phyloP scores from a whole-genome alignment of 257 asterid genomes.

The Solanum gracilifrons region DNA sequence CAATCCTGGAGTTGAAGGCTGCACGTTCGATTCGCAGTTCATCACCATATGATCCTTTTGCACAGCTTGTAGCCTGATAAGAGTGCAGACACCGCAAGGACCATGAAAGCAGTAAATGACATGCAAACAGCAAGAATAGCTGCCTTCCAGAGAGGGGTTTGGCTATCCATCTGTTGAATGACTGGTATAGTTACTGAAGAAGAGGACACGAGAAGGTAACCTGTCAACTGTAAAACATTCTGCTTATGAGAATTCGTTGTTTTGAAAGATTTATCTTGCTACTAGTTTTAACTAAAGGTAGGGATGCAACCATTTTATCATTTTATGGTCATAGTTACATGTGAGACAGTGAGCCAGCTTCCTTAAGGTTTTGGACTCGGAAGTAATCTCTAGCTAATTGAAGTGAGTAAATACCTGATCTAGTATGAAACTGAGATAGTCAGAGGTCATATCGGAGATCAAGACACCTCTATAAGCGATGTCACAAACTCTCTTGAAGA shows the following conservation, averaged over 20 bases:
- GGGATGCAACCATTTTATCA: not conserved
- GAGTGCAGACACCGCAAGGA: constrained; percentile 32
- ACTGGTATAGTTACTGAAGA: constrained; percentile 44
- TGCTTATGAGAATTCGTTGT: not conserved
- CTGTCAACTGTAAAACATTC: constrained; percentile 41
- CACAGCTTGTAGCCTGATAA: constrained; percentile 68
- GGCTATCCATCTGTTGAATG: constrained; percentile 27
- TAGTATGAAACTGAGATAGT: constrained; percentile 46
- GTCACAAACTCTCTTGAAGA: constrained; percentile 44
- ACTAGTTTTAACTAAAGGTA: not conserved
- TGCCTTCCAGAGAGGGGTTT: constrained; percentile 36
- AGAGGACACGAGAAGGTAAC: constrained; percentile 58
- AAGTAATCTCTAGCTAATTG: not conserved
- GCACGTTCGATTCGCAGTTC: not conserved
- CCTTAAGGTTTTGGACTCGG: not conserved
- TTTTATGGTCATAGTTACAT: not conserved
- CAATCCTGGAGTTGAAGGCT: not conserved
- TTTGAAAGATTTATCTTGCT: not conserved
- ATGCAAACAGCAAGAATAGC: constrained; percentile 33
- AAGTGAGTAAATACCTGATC: constrained; percentile 34
- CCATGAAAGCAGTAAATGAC: constrained; percentile 41
- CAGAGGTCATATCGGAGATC: constrained; percentile 52
- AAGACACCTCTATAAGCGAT: constrained; percentile 40
- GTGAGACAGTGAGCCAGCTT: not conserved
- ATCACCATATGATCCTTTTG: constrained; percentile 62